A percentile compares a stretch with the other conserved stretches of the same genome.
phyloP scores from a whole-genome alignment of 768 basidiomycete genomes.

The Hortiboletus flavorubellus region DNA sequence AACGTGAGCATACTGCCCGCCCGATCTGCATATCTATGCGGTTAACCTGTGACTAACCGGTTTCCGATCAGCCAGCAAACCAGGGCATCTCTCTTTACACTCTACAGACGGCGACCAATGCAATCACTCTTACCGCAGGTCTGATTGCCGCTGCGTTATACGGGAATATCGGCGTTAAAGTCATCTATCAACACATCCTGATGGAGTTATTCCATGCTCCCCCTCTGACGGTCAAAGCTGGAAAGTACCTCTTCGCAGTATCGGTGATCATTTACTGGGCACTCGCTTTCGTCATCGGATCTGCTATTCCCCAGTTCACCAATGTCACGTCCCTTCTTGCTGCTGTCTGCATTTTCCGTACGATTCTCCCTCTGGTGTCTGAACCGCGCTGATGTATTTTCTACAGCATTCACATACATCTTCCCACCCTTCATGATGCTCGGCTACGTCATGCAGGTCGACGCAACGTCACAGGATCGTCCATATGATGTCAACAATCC shows the following conservation, averaged over 20 bases:
- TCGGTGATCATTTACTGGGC: conserved; percentile 23
- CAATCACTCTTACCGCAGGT: conserved; percentile 46
- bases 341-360: conserved; percentile 54
- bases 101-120: conserved; percentile 38
- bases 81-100: conserved; percentile 33
- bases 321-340: conserved; percentile 53
- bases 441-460: conserved; percentile 30
- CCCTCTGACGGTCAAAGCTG: conserved; percentile 36
- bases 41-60: neutral
- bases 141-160: conserved; percentile 63
- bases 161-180: conserved; percentile 62
- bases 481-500: conserved; percentile 30
- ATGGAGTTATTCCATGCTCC: conserved; percentile 52
- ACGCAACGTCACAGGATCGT: conserved; percentile 22
- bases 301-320: conserved; percentile 59
- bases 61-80: conserved; percentile 26
- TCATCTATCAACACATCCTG: conserved; percentile 51
- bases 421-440: conserved; percentile 39
- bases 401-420: conserved; percentile 35
- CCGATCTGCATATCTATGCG: neutral
- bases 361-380: conserved; percentile 28
- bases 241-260: conserved; percentile 31
- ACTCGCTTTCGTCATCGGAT: conserved; percentile 51
- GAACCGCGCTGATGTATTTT: conserved; percentile 37
- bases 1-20: conserved; percentile 17